Percentiles rank a stretch among this genome's conserved stretches.
Evolutionary conservation across 2,329 filamentous ascomycete species (phyloP).

Genomic region (Fusarium zealandicum): DNA sequence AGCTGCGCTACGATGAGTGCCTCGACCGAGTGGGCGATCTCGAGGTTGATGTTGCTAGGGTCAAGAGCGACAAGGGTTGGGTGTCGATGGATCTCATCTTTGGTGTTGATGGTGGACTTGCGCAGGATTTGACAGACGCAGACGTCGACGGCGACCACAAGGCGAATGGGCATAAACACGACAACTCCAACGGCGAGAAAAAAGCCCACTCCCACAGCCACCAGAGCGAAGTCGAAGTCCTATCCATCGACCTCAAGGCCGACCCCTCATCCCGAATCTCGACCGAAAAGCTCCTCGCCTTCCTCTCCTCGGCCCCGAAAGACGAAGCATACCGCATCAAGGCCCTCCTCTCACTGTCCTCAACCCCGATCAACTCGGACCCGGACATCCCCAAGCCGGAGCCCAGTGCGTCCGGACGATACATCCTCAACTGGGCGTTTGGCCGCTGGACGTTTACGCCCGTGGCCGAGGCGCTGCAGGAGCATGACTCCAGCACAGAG

Average conservation of each 20-base stretch:
- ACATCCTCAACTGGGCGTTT: constrained; percentile 98
- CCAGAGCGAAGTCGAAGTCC: constrained; percentile 91
- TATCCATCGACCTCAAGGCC: constrained; percentile 76
- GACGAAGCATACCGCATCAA: constrained; percentile 98
- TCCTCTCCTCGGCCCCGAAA: constrained; percentile 80
- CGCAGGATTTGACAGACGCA: constrained; percentile 59
- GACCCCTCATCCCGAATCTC: constrained; percentile 53
- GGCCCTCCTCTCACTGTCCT: constrained; percentile 62
- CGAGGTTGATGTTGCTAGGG: constrained; percentile 80
- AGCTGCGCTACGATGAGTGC: constrained; percentile 78
- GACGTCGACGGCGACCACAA: constrained; percentile 40
- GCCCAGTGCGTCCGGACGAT: constrained; percentile 57
- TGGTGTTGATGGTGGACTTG: constrained; percentile 85
- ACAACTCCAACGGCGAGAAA: constrained; percentile 46
- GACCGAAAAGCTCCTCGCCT: constrained; percentile 67
- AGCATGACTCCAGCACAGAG: constrained; percentile 64
- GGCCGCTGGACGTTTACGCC: constrained; percentile 91
- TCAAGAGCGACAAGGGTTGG: constrained; percentile 82
- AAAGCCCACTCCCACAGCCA: constrained; percentile 58
- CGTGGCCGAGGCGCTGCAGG: constrained; percentile 48
- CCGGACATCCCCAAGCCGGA: constrained; percentile 50
- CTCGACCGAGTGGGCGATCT: constrained; percentile 81
- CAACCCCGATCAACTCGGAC: constrained; percentile 59
- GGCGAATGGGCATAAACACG: constrained; percentile 46
- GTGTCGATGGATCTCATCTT: constrained; percentile 83